Evolutionary conservation across 2,329 filamentous ascomycete species (phyloP).

Genomic region (Raffaelea deltoideospora): DNA sequence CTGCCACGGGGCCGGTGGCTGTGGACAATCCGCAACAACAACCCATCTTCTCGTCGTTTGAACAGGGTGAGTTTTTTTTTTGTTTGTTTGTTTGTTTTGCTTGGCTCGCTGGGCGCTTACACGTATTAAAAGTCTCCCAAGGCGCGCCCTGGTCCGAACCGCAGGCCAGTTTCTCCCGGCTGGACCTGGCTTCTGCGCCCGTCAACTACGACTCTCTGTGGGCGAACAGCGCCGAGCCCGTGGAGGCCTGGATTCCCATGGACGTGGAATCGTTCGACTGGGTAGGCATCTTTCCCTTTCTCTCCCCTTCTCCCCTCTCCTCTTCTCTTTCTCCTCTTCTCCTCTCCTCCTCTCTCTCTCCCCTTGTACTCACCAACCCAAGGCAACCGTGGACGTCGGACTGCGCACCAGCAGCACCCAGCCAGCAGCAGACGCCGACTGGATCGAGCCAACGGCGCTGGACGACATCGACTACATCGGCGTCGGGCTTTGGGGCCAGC

Average conservation of each 20-base stretch:
- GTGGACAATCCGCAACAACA: not conserved
- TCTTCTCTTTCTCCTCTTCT: not conserved
- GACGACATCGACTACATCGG: slow-evolving; percentile 8
- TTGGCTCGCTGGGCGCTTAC: no score
- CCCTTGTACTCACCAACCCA: no score
- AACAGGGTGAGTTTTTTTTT: not conserved
- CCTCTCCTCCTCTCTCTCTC: no score
- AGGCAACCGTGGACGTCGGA: slow-evolving; percentile 7
- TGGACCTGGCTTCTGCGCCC: slow-evolving; percentile 5
- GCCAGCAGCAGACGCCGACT: slow-evolving; percentile 6
- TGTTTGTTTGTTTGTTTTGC: not conserved
- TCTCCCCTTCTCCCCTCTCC: not conserved
- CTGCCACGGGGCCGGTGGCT: not conserved
- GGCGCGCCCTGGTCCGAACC: no score
- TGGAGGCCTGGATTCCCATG: slow-evolving; percentile 10
- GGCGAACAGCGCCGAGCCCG: not conserved
- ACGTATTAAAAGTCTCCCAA: no score
- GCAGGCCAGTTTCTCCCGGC: slow-evolving; percentile 4
- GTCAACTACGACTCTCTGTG: not conserved
- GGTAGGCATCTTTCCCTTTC: slow-evolving; percentile 1
- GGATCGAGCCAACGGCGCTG: slow-evolving; percentile 9
- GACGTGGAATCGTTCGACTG: slow-evolving; percentile 8
- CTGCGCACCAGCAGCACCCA: slow-evolving; percentile 6
- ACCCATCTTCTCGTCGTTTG: not conserved
- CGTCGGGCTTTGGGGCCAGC: slow-evolving; percentile 7